Conservation (phyloP, 192 early-diverging fungal genomes). For the Backusella liffmaniae region DNA sequence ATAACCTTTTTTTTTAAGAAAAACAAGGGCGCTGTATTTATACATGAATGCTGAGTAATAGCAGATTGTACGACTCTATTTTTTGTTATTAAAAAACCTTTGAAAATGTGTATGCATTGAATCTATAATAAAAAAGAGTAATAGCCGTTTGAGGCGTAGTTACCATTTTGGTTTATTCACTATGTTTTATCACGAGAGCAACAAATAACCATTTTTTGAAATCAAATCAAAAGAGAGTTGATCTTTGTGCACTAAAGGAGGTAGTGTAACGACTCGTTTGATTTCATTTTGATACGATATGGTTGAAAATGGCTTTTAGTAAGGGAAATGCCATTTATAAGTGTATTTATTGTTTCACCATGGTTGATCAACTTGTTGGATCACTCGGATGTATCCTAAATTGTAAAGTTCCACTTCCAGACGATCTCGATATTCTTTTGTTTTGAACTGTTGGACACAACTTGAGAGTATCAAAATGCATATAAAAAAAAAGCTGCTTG, state of each 20-base stretch:
- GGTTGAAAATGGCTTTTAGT: no score
- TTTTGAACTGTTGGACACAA: no score
- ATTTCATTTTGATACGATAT: no score
- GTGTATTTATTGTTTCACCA: background rate
- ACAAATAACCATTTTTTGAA: background rate
- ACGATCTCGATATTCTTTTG: background rate
- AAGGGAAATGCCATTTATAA: no score
- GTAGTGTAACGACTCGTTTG: no score
- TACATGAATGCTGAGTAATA: background rate
- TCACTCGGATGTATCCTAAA: background rate
- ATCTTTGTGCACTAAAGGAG: no score
- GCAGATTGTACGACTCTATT: background rate
- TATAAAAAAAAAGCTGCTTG: no score
- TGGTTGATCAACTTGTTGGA: background rate
- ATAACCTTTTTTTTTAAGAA: background rate
- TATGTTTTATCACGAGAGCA: background rate
- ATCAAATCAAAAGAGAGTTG: no score
- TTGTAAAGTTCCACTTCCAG: background rate
- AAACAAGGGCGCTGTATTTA: background rate
- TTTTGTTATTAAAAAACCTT: background rate
- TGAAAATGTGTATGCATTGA: no score
- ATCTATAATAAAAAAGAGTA: background rate
- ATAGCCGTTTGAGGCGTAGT: background rate
- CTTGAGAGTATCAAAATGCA: no score
- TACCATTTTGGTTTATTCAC: background rate